phyloP scores from a whole-genome alignment of 345 rosid species.

The Brassica carinata region DNA sequence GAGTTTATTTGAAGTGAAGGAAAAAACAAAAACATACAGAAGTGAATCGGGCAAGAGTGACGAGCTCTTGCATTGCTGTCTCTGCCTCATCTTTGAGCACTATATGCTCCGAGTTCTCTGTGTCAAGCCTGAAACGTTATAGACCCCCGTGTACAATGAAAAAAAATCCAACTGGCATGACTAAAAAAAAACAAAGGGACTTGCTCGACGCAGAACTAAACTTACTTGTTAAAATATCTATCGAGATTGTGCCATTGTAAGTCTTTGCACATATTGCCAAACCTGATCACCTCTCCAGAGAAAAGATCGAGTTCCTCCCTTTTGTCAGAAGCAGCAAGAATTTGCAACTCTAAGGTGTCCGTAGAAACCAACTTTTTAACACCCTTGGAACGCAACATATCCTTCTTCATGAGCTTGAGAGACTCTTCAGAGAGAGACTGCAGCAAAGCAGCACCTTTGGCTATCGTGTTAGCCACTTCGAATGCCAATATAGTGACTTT shows the following conservation, averaged over 20 bases:
- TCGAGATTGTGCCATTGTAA: constrained; percentile 87
- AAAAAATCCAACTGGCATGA: constrained; percentile 32
- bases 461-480: constrained; percentile 92
- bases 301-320: constrained; percentile 88
- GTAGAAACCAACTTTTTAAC: constrained; percentile 72
- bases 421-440: constrained; percentile 71
- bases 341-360: constrained; percentile 59
- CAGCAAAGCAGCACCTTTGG: constrained; percentile 72
- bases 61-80: constrained; percentile 62
- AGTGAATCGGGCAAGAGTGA: constrained; percentile 70
- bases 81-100: constrained; percentile 64
- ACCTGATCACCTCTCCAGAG: constrained; percentile 76
- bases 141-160: constrained; percentile 36
- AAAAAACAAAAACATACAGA: constrained; percentile 56
- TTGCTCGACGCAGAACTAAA: neutral
- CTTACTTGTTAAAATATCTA: constrained; percentile 72
- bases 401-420: constrained; percentile 61
- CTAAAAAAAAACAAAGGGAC: neutral
- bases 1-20: constrained; percentile 8
- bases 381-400: constrained; percentile 66
- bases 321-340: constrained; percentile 88
- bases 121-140: constrained; percentile 60
- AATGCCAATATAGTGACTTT: constrained; percentile 68
- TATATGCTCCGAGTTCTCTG: constrained; percentile 46
- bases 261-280: constrained; percentile 85